Evolutionary conservation across 2,329 filamentous ascomycete genomes (phyloP), one percentile per base, ranked within the genome.

Genomic region (Fusarium xyrophilum): DNA sequence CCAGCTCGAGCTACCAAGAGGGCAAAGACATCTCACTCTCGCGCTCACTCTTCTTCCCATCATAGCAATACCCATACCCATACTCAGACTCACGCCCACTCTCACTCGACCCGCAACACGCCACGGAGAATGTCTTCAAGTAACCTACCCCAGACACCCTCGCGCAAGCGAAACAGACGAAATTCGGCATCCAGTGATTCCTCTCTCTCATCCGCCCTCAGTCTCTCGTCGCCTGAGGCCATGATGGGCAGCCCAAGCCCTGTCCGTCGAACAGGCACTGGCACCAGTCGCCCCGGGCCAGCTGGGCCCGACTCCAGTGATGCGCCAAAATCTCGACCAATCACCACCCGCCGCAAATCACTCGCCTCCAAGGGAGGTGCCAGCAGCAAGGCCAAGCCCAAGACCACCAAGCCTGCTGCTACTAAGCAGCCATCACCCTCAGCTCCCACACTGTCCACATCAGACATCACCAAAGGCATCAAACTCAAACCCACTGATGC

Each of bases 161-260:
- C 77, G 56, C 75, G 77, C 27, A 79, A 73, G 74, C 74, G 76
- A 57, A 67, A 67, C 30, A 74, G 80, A 42, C 74, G 78, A 36
- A 76, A 76, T 58, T 82, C 80, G 35, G 78, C 71, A 32, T 79
- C 78, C 11, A 82, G 80, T 74, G 79, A 81, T 69, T 82, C 80
- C 23, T 82, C 80, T n/a, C 76, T 82, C 28, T 81, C 80, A 21
- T 79, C 79, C 21, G 75, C 74, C 43, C 74, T 77, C 75, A 81
- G 76, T 69, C 71, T 81, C 53, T 79, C 79, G 46, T 81, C 80
- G 52, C 80, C 79, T 30, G 78, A 79, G 56, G 75, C 68, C 55
- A 78, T 76, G 68, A 67, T 73, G 35, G 65, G 68, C 39, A 65
- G 67, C 66, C 59, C 58, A 58, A 77, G 75, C 66, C 76, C 76